Conservation (phyloP, 2,329 filamentous ascomycete genomes). For the Coniochaeta hoffmannii region DNA sequence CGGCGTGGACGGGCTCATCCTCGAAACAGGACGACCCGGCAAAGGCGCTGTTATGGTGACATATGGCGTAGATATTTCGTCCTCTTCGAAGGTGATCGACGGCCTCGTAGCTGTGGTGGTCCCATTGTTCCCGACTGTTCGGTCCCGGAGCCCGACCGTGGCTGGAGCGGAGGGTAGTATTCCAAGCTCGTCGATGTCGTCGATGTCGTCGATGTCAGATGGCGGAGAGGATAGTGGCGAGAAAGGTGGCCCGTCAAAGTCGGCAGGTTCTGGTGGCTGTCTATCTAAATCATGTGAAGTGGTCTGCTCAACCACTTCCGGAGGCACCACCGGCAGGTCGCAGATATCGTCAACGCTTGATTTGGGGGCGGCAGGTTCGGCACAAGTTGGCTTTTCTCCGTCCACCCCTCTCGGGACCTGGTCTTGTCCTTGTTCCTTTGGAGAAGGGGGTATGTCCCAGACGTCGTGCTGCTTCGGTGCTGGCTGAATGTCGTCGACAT, state of each 20-base stretch:
- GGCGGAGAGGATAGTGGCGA: background rate
- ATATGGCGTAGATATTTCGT: constrained; percentile 30
- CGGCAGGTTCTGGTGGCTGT: background rate
- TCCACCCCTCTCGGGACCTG: background rate
- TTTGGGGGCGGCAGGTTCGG: background rate
- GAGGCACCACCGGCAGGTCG: background rate
- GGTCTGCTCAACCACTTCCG: background rate
- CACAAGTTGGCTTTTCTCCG: constrained; percentile 1
- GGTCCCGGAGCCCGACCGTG: background rate
- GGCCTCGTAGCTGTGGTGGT: background rate
- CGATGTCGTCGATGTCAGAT: background rate
- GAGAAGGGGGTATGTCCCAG: constrained; percentile 12
- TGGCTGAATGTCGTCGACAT: constrained; percentile 13
- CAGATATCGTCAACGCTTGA: background rate
- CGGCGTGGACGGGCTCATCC: background rate
- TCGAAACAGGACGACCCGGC: background rate
- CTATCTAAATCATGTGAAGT: background rate
- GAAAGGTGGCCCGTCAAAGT: background rate
- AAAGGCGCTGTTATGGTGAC: constrained; percentile 24
- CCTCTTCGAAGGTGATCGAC: constrained; percentile 11
- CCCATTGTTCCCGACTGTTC: background rate
- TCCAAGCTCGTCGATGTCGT: background rate
- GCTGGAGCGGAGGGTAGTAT: background rate
- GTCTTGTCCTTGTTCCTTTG: background rate
- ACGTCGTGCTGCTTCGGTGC: background rate